Conservation (phyloP, 208 protist species). For the Trypanosoma melophagium region DNA sequence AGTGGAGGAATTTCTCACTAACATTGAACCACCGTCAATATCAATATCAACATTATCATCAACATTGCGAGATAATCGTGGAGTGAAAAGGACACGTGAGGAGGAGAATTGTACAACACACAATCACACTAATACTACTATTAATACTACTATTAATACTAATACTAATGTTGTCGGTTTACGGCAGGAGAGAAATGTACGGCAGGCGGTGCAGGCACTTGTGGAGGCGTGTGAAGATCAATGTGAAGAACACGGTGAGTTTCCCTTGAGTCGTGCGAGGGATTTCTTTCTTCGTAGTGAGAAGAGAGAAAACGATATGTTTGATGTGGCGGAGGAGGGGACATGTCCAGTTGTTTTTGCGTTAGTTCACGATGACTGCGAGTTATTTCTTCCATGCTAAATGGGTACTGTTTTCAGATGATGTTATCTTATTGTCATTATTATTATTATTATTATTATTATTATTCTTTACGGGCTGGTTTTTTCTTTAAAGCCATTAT, state of each 20-base stretch:
- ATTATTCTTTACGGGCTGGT: not conserved
- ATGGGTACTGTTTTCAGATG: not conserved
- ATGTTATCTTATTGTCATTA: not conserved
- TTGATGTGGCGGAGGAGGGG: not conserved
- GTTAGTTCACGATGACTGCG: constrained; percentile 9
- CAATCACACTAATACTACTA: not conserved
- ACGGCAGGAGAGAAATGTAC: not conserved
- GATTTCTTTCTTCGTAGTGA: constrained; percentile 27
- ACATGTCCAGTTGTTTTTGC: constrained; percentile 19
- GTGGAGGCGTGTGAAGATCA: constrained; percentile 27
- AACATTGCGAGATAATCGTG: not conserved
- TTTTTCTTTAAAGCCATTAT: not conserved
- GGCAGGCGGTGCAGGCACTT: constrained; percentile 25
- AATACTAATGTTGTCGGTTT: not conserved
- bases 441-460: not conserved
- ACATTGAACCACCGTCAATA: constrained; percentile 9
- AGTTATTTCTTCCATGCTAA: constrained; percentile 22
- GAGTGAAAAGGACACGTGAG: constrained; percentile 16
- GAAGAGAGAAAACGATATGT: not conserved
- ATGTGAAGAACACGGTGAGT: constrained; percentile 10
- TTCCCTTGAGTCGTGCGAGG: constrained; percentile 28
- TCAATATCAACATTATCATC: not conserved
- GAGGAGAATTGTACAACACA: not conserved
- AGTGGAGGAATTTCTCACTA: constrained; percentile 22
- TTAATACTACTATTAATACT: not conserved